phyloP scores from a whole-genome alignment of 148 eudicot genomes.

The Vaccinium myrtillus region DNA sequence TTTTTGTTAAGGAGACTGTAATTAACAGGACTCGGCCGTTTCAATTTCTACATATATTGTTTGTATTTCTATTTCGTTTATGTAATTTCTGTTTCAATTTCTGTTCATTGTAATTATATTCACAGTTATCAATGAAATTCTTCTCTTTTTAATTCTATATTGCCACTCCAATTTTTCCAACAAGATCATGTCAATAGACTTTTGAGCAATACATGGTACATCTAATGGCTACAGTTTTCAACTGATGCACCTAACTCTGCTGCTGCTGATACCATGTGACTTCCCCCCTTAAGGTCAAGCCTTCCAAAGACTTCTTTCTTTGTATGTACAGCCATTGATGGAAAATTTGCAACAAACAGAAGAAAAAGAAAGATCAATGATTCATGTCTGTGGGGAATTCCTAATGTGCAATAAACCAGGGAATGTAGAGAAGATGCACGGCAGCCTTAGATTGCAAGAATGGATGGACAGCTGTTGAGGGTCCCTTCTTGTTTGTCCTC shows the following conservation, averaged over 20 bases:
- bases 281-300: not conserved
- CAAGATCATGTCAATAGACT: no score
- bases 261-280: slow-evolving; percentile 2
- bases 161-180: no score
- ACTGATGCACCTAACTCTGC: not conserved
- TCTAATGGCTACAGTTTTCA: not conserved
- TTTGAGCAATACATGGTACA: not conserved
- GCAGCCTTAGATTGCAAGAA: slow-evolving; percentile 1
- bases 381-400: slow-evolving; percentile 14
- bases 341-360: not conserved
- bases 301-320: not conserved
- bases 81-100: no score
- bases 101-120: no score
- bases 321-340: not conserved
- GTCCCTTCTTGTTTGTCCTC: not conserved
- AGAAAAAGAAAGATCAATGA: not conserved
- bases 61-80: no score
- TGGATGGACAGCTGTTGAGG: slow-evolving; percentile 21
- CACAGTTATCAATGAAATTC: no score
- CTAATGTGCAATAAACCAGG: slow-evolving; percentile 10
- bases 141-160: no score
- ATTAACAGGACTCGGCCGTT: no score
- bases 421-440: slow-evolving; percentile 6
- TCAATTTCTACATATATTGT: no score
- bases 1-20: no score